phyloP scores from a whole-genome alignment of 495 filamentous ascomycete genomes.

The Sphaerosporella brunnea region DNA sequence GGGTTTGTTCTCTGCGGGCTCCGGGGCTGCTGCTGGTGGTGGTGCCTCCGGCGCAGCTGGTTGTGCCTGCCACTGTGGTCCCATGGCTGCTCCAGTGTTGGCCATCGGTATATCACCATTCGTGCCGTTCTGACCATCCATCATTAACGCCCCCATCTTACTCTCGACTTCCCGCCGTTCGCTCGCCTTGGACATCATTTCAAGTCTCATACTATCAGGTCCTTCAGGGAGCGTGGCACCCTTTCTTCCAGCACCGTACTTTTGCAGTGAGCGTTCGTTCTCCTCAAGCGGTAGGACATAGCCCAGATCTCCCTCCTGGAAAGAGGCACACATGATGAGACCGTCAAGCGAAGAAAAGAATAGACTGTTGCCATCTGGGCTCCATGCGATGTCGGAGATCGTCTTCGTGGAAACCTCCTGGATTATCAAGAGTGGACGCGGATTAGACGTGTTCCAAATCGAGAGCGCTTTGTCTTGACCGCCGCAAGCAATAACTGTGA shows the following conservation, averaged over 20 bases:
- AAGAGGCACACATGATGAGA: conserved; percentile 55
- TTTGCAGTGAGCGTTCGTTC: conserved; percentile 79
- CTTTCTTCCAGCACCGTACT: conserved; percentile 73
- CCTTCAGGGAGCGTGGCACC: conserved; percentile 81
- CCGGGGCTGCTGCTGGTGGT: conserved; percentile 15
- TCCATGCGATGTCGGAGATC: conserved; percentile 88
- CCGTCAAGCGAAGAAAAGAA: conserved; percentile 80
- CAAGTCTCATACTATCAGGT: conserved; percentile 64
- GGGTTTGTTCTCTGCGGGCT: conserved; percentile 27
- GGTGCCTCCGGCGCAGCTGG: conserved; percentile 1
- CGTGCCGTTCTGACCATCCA: conserved; percentile 37
- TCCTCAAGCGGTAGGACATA: conserved; percentile 60
- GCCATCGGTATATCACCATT: conserved; percentile 18
- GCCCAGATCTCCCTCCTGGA: conserved; percentile 56
- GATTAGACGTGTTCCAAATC: conserved; percentile 92
- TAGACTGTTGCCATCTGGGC: conserved; percentile 71
- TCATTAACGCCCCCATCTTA: conserved; percentile 95
- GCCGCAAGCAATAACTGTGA: conserved; percentile 90
- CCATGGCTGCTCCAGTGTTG: conserved; percentile 19
- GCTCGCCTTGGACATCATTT: conserved; percentile 79
- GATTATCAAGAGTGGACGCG: conserved; percentile 69
- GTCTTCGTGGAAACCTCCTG: conserved; percentile 79
- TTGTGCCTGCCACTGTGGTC: conserved; percentile 31
- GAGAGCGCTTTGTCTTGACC: conserved; percentile 91
- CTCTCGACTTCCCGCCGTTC: conserved; percentile 80